Conservation (phyloP, 2,329 filamentous ascomycete genomes). For the Aspergillus ochraceus region DNA sequence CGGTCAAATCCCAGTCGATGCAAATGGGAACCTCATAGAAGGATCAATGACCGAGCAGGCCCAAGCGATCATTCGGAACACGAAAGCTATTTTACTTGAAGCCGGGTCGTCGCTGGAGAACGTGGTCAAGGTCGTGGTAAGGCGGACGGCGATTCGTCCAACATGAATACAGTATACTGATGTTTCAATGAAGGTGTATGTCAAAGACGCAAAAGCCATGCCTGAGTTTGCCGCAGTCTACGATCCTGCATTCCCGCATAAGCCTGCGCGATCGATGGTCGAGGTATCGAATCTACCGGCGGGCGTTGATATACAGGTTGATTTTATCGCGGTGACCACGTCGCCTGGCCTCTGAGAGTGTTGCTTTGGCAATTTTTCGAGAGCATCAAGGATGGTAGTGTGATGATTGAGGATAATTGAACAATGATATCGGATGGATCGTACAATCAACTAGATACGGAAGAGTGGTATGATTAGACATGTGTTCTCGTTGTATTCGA, state of each 20-base stretch:
- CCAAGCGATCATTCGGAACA: slow-evolving; percentile 59
- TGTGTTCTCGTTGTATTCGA: no score
- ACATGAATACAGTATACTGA: background rate
- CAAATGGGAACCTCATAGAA: slow-evolving; percentile 55
- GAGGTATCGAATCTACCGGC: slow-evolving; percentile 14
- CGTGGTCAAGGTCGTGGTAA: slow-evolving; percentile 72
- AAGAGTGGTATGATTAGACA: no score
- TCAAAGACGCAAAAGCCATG: slow-evolving; percentile 19
- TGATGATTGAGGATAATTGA: background rate
- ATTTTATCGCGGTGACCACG: slow-evolving; percentile 11
- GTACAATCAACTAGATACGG: no score
- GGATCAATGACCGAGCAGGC: slow-evolving; percentile 38
- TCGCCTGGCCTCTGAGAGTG: background rate
- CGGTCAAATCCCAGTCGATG: slow-evolving; percentile 68
- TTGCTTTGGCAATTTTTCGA: background rate
- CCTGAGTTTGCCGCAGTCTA: slow-evolving; percentile 14
- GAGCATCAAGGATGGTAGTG: no score
- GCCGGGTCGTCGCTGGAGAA: slow-evolving; percentile 70
- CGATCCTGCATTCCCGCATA: slow-evolving; percentile 11
- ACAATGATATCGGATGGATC: no score
- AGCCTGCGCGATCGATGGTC: slow-evolving; percentile 16
- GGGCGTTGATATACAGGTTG: slow-evolving; percentile 13
- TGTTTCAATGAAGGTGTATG: background rate
- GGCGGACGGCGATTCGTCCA: background rate
- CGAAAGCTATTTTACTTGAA: slow-evolving; percentile 71